Percentiles rank a stretch among this genome's conserved stretches.
These are phyloP conservation scores for Microbotryum intermedium DNA, from an alignment of 1,284 basidiomycete species.

Conservation along the genomic window DNA sequence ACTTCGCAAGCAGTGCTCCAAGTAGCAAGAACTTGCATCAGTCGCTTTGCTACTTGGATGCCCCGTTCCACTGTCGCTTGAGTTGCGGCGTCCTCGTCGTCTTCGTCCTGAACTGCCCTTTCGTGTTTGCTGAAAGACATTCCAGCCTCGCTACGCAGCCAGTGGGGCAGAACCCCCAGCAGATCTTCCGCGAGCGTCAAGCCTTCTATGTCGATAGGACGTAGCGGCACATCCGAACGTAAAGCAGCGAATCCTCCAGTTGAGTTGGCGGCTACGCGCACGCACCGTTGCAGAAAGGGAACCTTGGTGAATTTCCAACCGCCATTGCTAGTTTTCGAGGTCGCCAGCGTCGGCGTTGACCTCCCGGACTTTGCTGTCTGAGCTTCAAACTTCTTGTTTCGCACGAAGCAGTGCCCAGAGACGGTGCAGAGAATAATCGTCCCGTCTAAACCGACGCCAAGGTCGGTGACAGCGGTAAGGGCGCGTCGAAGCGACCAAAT, in stretches of 20 bases:
- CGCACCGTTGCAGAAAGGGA: constrained; percentile 73
- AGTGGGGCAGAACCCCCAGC: constrained; percentile 53
- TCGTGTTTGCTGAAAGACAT: background rate
- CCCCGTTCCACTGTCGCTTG: constrained; percentile 42
- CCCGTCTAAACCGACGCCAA: constrained; percentile 80
- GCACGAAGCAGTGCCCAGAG: constrained; percentile 87
- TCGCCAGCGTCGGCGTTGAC: constrained; percentile 26
- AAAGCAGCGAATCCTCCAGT: constrained; percentile 85
- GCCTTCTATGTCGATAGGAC: constrained; percentile 53
- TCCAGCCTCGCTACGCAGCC: constrained; percentile 26
- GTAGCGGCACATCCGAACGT: constrained; percentile 60
- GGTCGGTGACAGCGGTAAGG: constrained; percentile 79
- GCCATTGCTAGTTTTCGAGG: constrained; percentile 3
- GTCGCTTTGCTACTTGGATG: constrained; percentile 43
- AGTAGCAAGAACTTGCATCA: constrained; percentile 43
- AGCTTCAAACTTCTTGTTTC: constrained; percentile 46
- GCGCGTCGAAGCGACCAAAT: constrained; percentile 82
- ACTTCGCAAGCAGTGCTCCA: constrained; percentile 31
- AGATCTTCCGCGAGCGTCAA: constrained; percentile 61
- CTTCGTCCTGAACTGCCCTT: constrained; percentile 17
- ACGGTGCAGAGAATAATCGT: constrained; percentile 85
- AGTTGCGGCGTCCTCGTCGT: constrained; percentile 31
- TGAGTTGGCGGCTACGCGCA: constrained; percentile 75
- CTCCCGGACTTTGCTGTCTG: background rate
- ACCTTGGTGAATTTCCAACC: constrained; percentile 61